Evolutionary conservation across 78 protist genomes (phyloP), one percentile per base, ranked within the genome.

Genomic region (Dictyostelium intermedium): DNA sequence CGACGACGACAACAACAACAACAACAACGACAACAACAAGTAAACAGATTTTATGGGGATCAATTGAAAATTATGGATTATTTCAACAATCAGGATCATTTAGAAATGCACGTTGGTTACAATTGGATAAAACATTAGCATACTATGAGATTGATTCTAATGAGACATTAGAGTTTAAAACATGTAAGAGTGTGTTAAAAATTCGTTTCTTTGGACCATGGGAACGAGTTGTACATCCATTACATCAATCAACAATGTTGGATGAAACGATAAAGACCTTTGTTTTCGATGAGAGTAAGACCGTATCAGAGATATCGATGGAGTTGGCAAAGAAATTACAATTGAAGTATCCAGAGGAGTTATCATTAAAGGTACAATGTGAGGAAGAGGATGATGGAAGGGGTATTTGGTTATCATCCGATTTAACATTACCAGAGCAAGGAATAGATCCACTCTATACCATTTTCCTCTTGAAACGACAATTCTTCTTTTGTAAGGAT

Each of bases 171-270:
- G 92, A 84, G 27, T 84, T 91, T 37, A 84, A 91, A 39, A 91
- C 69, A 18, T 74, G 87, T 27, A 83, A 83, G 43, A 53, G 27
- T 20, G 83, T 83, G 11, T 27, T 91, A 23, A 91, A 91, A 23
- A 84, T 91, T 27, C 74, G 84, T 23, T 91, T 91, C 30, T 78
- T 82, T 78, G 95, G 95, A 0, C 95, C 95, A 16, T 91, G 95
- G 95, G 95, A 91, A 63, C 43, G 91, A n/a, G 95, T 91, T 5
- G 95, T 91, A 8, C 95, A 91, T 78, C 95, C 95, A 63, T 78
- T 91, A 30, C 95, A 84, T 63, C 95, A 84, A 60, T 60, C 81
- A 8, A 73, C 87, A 61, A 83, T 83, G 85, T 37, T 84, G 61
- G 94, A 89, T 69, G 94, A 89, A 25, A 93, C 96, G 3, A 79